Evolutionary conservation across 2,329 filamentous ascomycete genomes (phyloP).

Genomic region (Fusarium vanettenii): DNA sequence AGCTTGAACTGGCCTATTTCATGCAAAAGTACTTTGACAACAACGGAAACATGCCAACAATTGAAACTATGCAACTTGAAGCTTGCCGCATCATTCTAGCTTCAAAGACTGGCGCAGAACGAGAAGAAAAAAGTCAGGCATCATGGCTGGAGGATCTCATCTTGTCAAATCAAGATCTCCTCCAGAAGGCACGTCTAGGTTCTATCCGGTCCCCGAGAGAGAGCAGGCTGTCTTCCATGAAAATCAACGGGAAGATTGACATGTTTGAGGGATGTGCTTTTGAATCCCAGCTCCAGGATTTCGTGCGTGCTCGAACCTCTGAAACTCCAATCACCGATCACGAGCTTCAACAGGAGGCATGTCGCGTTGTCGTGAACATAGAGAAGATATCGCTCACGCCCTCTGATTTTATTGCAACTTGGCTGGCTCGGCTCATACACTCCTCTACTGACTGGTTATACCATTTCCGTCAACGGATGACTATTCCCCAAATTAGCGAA

Average conservation of each 20-base stretch:
- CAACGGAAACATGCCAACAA: slow-evolving; percentile 27
- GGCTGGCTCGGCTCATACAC: slow-evolving; percentile 11
- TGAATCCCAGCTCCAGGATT: slow-evolving; percentile 31
- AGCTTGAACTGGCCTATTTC: slow-evolving; percentile 49
- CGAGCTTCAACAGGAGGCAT: slow-evolving; percentile 32
- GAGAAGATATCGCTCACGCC: slow-evolving; percentile 1
- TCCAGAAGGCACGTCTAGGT: slow-evolving; percentile 34
- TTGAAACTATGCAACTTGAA: slow-evolving; percentile 38
- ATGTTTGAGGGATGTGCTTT: slow-evolving; percentile 45
- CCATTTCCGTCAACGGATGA: slow-evolving; percentile 1
- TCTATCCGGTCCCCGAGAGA: slow-evolving; percentile 39
- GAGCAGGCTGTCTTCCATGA: slow-evolving; percentile 31
- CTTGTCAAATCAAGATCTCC: slow-evolving; percentile 15
- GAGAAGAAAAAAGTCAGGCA: neutral
- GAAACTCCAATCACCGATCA: neutral
- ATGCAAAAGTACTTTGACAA: slow-evolving; percentile 40
- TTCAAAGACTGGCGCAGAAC: slow-evolving; percentile 28
- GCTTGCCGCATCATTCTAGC: slow-evolving; percentile 46
- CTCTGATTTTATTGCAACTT: slow-evolving; percentile 23
- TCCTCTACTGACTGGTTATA: slow-evolving; percentile 21
- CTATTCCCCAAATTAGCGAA: neutral
- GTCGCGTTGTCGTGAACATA: slow-evolving; percentile 20
- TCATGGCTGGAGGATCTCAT: slow-evolving; percentile 46
- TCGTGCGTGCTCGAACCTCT: slow-evolving; percentile 9
- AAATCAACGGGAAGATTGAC: slow-evolving; percentile 42